Evolutionary conservation across 1,284 basidiomycete species (phyloP), one percentile per base, ranked within the genome.

Genomic region (Ceratobasidium sp.): DNA sequence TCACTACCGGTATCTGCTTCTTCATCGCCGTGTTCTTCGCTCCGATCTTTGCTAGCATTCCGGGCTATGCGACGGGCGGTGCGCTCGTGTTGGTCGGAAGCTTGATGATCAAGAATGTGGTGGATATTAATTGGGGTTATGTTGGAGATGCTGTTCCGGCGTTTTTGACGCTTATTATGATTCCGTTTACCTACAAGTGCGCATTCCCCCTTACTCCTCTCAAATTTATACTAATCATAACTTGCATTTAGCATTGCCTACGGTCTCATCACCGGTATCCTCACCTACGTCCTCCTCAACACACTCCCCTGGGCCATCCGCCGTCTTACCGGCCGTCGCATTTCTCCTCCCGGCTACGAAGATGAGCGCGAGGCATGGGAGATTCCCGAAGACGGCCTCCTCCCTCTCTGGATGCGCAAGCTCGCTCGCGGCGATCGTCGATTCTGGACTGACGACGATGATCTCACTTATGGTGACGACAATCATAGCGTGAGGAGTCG

Each of bases 111-210:
- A 89, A 91, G 81, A 96, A 94, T 81, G 92, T 94, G 15, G 88
- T 90, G 51, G 91, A 94, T 76, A 92, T 97, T 84, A 96, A 96
- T 84, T 97, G 95, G 94, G 88, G 91, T 82, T 97, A 94, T 82
- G 88, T 92, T 53, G 94, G 94, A 37, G 95, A 97, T 82, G 90
- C 93, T 17, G 88, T 96, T 2, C 95, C 95, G 7, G 92, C 93
- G 0, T 95, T 95, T 86, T 83, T 95, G 75, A 92, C 91, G 0
- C 85, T 95, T 76, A 87, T 94, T 66, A 87, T 93, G 76, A 95
- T 95, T 80, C 83, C 94, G 89, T 77, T 94, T 75, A 90, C 92
- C 10, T 94, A 91, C 88, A 92, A 93, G 91, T 92, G 76, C 76
- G 88, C 84, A 6, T 73, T 23, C 4, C 37, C 31, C n/a, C 26